Evolutionary conservation across 2,329 filamentous ascomycete genomes (phyloP).

Genomic region (Volutella citrinella): DNA sequence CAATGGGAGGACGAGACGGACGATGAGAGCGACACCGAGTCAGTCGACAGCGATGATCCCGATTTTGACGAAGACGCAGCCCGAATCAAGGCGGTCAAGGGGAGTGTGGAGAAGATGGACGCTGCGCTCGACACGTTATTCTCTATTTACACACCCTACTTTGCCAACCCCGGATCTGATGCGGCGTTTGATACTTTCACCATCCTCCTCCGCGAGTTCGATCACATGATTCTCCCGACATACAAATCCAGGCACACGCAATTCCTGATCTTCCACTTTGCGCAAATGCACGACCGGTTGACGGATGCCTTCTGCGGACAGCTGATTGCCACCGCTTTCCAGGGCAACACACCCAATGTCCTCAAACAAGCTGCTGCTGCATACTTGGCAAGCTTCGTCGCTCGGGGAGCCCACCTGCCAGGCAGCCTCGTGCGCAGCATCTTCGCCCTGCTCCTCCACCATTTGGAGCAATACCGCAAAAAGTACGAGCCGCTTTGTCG

Average conservation of each 20-base stretch:
- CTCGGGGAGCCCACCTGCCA: slow-evolving; percentile 80
- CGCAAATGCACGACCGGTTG: slow-evolving; percentile 74
- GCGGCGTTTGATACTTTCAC: slow-evolving; percentile 72
- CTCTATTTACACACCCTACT: slow-evolving; percentile 71
- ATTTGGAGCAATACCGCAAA: slow-evolving; percentile 72
- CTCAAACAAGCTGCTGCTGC: slow-evolving; percentile 82
- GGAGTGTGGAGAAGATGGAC: slow-evolving; percentile 89
- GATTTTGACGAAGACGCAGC: slow-evolving; percentile 61
- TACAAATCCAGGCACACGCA: slow-evolving; percentile 92
- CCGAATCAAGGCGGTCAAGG: slow-evolving; percentile 69
- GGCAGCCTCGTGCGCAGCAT: slow-evolving; percentile 75
- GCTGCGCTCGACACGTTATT: slow-evolving; percentile 86
- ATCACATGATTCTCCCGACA: slow-evolving; percentile 82
- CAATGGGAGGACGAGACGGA: slow-evolving; percentile 51
- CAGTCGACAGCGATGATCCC: slow-evolving; percentile 66
- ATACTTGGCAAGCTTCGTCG: slow-evolving; percentile 92
- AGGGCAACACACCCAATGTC: slow-evolving; percentile 67
- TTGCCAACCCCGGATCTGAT: slow-evolving; percentile 65
- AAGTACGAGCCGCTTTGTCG: slow-evolving; percentile 71
- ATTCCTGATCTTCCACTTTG: slow-evolving; percentile 94
- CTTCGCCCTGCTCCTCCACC: slow-evolving; percentile 73
- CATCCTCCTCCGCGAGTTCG: slow-evolving; percentile 80
- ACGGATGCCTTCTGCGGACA: slow-evolving; percentile 80
- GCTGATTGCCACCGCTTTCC: slow-evolving; percentile 49
- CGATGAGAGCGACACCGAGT: slow-evolving; percentile 68